A percentile compares a stretch with the other conserved stretches of the same genome.
phyloP scores from a whole-genome alignment of 805 yeast species.

The Cyberlindnera suaveolens region DNA sequence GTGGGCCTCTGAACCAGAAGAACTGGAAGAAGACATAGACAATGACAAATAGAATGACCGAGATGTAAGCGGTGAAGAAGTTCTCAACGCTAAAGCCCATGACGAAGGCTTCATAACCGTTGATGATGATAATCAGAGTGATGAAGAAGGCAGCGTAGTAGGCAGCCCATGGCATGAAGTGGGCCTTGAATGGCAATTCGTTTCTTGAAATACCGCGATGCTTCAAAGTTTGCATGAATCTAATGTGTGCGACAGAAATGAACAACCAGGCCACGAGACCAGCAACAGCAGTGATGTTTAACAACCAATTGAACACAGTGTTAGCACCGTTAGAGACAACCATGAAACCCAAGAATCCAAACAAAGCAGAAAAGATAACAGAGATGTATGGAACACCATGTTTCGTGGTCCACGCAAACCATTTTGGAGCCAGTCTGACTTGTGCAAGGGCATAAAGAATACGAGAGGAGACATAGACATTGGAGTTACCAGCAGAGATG shows the following conservation, averaged over 20 bases:
- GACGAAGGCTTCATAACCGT: slow-evolving; percentile 66
- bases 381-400: slow-evolving; percentile 58
- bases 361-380: slow-evolving; percentile 49
- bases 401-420: slow-evolving; percentile 42
- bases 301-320: slow-evolving; percentile 64
- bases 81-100: slow-evolving; percentile 41
- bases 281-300: slow-evolving; percentile 71
- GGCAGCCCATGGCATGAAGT: slow-evolving; percentile 61
- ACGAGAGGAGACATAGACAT: slow-evolving; percentile 67
- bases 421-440: slow-evolving; percentile 49
- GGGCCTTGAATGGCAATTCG: slow-evolving; percentile 68
- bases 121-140: slow-evolving; percentile 54
- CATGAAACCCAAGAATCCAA: slow-evolving; percentile 62
- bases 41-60: slow-evolving; percentile 52
- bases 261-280: slow-evolving; percentile 71
- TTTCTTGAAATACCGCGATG: slow-evolving; percentile 61
- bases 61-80: slow-evolving; percentile 69
- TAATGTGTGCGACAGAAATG: slow-evolving; percentile 56
- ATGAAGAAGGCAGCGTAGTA: slow-evolving; percentile 55
- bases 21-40: slow-evolving; percentile 51
- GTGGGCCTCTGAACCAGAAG: slow-evolving; percentile 38
- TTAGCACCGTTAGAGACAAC: slow-evolving; percentile 45
- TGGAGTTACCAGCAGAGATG: slow-evolving; percentile 76
- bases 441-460: slow-evolving; percentile 60
- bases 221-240: slow-evolving; percentile 63